Base-by-base conservation (phyloP, 2,329 filamentous ascomycete genomes). In the Microascus cirrosus region DNA sequence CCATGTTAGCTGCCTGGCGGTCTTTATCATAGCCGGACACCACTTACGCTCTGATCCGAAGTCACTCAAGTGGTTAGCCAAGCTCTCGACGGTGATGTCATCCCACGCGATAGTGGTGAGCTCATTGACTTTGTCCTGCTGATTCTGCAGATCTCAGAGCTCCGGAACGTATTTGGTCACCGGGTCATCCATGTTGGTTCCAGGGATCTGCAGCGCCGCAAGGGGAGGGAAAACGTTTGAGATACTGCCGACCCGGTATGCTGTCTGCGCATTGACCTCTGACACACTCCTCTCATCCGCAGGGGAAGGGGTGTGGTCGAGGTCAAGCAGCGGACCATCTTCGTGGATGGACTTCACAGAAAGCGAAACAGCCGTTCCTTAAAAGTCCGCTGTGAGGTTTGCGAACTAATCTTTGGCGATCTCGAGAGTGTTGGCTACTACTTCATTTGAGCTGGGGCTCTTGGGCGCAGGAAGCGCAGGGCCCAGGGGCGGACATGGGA, bases 131-230 rank as follows among this genome's bases (percentile, higher is more conserved):
- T 63, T 62, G 52, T 71, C 67, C 7, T 64, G 56, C 1, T 65
- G 57, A 5, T 56, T 62, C 2, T 63, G 62, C 24, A 63, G 57
- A 5, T 65, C 60, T 45, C 59, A 65, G 51, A 72, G 62, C 54
- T 73, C 68, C 0, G 77, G 74, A 7, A 79, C 64, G 56, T 77
- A 76, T 36, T 76, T 70, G 1, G 75, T 70, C 5, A 81, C 67
- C 1, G 73, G 73, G 52, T 72, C 72, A 2, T 77, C 69, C 66
- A 71, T 55, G 15, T 69, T 64, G 13, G 73, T 64, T 2, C 65
- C 62, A 0, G 60, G 60, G 18, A 62, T 65, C 56, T 68, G 64
- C 3, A 73, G 62, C 1, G 66, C 62, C 1, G 68, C 65, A 12
- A 76, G 62, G 0, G 64, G 65, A 0, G 70, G 65, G 5, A 72